Base-by-base conservation (phyloP, 768 basidiomycete genomes). In the Pleurotus tuber-regium region DNA sequence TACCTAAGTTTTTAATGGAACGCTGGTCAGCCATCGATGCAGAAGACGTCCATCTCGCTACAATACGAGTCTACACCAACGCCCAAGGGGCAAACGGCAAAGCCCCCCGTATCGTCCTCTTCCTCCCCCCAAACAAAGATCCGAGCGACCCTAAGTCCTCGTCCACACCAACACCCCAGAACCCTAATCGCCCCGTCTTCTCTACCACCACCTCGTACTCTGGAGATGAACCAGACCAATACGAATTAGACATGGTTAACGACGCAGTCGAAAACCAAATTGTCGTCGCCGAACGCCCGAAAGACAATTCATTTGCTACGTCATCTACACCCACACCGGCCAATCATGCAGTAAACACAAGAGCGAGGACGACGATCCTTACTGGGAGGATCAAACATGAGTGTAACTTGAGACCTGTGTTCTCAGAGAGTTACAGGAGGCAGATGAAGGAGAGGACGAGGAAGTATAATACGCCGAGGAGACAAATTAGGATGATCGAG, bases 241-340 rank as follows among this genome's bases (percentile, higher is more conserved):
- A 92, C 70, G 89, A 92, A 59, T 75, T 98, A 28, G 86, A 91
- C 36, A 91, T 96, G 82, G 83, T 92, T 36, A 87, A 91, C 55
- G 86, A 91, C 55, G 68, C 80, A 26, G 87, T 91, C 7, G 88
- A 89, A 59, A 94, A 93, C 69, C 86, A 92, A 66, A 78, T 89
- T 51, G 89, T 92, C 24, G 80, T 93, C 29, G 90, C 89, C 0
- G 89, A 92, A 66, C 81, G 86, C 47, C 85, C 86, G 19, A 92
- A 89, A 61, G 87, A 82, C 65, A 26, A 72, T 16, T 66, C 75
- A 24, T 60, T 78, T 52, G 66, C 65, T 52, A 38, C 57, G 11
- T 62, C 70, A 4, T 62, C 66, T 9, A 62, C 67, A 47, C 63
- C 76, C 30, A 61, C 66, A 47, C 63, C 76, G 30, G 66, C 73